A percentile compares a stretch with the other conserved stretches of the same genome.
Evolutionary conservation across 1,139 yeast genomes (phyloP).

Genomic region (Suhomyces chickasaworum): DNA sequence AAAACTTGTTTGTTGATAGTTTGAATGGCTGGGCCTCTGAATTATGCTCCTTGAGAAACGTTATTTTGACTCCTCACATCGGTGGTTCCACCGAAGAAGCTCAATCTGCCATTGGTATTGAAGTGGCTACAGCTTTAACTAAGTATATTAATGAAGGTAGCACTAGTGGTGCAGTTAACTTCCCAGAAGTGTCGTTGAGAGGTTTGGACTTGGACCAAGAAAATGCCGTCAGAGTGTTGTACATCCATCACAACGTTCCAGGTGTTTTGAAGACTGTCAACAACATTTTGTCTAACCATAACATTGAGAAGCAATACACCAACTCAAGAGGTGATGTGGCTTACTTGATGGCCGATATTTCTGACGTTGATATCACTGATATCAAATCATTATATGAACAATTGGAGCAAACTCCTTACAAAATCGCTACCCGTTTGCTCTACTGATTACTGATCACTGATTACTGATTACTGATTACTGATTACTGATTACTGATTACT

Average conservation of each 20-base stretch:
- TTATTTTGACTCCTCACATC: conserved; percentile 93
- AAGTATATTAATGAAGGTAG: conserved; percentile 96
- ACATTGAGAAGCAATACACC: conserved; percentile 95
- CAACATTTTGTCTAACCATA: conserved; percentile 91
- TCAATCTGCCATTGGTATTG: conserved; percentile 95
- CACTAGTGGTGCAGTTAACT: conserved; percentile 95
- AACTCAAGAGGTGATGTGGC: conserved; percentile 97
- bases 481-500: no score
- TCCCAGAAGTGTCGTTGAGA: conserved; percentile 97
- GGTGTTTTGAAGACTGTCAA: conserved; percentile 98
- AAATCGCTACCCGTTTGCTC: conserved; percentile 86
- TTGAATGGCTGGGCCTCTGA: conserved; percentile 86
- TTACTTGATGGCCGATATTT: conserved; percentile 95
- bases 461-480: no score
- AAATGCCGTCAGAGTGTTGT: conserved; percentile 87
- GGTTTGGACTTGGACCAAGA: conserved; percentile 87
- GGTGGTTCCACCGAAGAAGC: conserved; percentile 99
- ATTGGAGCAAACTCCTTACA: conserved; percentile 87
- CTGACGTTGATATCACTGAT: conserved; percentile 79
- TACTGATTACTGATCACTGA: no score
- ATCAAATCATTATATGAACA: conserved; percentile 84
- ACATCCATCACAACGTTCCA: conserved; percentile 97
- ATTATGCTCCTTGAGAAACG: conserved; percentile 78
- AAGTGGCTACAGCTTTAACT: conserved; percentile 82
- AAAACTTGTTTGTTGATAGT: conserved; percentile 66